A percentile compares a stretch with the other conserved stretches of the same genome.
Conservation (phyloP, 139 green algal species). For the Microglena sp. region DNA sequence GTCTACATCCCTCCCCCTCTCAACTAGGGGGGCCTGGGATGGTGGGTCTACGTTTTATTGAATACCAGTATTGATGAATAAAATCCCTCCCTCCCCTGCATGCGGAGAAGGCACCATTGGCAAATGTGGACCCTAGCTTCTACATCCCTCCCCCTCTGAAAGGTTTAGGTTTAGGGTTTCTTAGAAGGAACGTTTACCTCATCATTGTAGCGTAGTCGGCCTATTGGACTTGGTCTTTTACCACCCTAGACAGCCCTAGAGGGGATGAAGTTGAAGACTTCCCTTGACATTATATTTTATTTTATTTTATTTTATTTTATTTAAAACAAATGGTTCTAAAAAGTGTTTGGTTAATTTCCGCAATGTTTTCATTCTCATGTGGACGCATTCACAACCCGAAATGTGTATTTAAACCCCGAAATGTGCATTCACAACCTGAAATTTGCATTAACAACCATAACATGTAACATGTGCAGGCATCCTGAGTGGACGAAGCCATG, state of each 20-base stretch:
- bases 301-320: slow-evolving; percentile 1
- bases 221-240: too few relatives aligned
- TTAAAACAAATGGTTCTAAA: neutral
- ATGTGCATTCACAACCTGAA: too few relatives aligned
- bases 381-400: neutral
- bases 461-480: too few relatives aligned
- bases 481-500: slow-evolving; percentile 9
- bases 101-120: neutral
- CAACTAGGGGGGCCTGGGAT: slow-evolving; percentile 1
- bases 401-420: too few relatives aligned
- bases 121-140: neutral
- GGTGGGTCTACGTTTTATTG: neutral
- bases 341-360: neutral
- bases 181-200: too few relatives aligned
- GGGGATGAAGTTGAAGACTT: too few relatives aligned
- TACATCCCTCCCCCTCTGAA: slow-evolving; percentile 8
- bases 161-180: too few relatives aligned
- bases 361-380: neutral
- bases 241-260: too few relatives aligned
- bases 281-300: too few relatives aligned
- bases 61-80: neutral
- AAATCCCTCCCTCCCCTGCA: neutral
- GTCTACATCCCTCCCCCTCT: slow-evolving; percentile 6
- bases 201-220: too few relatives aligned
- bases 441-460: too few relatives aligned